Conservation (phyloP, 495 filamentous ascomycete species). For the Penicillium diatomitis region DNA sequence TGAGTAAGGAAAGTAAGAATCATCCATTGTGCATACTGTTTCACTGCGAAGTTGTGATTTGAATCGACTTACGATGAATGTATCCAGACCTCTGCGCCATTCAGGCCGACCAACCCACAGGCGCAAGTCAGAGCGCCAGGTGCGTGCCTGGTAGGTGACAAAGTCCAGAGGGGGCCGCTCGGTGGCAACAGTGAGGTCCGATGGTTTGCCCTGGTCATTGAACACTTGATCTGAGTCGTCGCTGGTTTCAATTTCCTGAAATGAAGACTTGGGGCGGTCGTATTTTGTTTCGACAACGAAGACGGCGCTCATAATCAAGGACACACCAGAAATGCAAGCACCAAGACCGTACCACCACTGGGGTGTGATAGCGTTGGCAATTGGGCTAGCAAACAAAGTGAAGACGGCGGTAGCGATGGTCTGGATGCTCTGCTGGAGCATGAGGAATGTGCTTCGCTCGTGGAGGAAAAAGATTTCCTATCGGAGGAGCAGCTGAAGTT, state of each 20-base stretch:
- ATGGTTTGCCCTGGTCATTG: not conserved
- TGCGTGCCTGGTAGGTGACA: conserved; percentile 13
- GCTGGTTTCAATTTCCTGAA: conserved; percentile 8
- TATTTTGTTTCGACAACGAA: conserved; percentile 63
- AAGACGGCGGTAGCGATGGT: conserved; percentile 19
- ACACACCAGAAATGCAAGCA: conserved; percentile 14
- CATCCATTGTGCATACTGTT: not conserved
- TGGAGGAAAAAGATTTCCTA: conserved; percentile 31
- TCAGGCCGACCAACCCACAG: conserved; percentile 22
- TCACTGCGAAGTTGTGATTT: not conserved
- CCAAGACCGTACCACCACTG: conserved; percentile 30
- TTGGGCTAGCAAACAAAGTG: conserved; percentile 25
- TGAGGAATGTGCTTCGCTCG: conserved; percentile 25
- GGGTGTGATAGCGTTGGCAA: conserved; percentile 25
- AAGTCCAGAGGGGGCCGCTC: conserved; percentile 18
- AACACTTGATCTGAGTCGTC: not conserved
- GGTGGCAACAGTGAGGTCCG: conserved; percentile 2
- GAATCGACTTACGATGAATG: conserved; percentile 10
- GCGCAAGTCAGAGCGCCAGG: conserved; percentile 19
- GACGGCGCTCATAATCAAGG: conserved; percentile 52
- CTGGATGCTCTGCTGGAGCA: conserved; percentile 24
- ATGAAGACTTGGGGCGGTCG: conserved; percentile 11
- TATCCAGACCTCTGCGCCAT: conserved; percentile 16
- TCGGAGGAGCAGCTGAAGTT: not conserved
- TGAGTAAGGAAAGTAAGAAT: not conserved